Evolutionary conservation across 306 rosid species (phyloP), one percentile per base, ranked within the genome.

Genomic region (Cucumis cinereus): DNA sequence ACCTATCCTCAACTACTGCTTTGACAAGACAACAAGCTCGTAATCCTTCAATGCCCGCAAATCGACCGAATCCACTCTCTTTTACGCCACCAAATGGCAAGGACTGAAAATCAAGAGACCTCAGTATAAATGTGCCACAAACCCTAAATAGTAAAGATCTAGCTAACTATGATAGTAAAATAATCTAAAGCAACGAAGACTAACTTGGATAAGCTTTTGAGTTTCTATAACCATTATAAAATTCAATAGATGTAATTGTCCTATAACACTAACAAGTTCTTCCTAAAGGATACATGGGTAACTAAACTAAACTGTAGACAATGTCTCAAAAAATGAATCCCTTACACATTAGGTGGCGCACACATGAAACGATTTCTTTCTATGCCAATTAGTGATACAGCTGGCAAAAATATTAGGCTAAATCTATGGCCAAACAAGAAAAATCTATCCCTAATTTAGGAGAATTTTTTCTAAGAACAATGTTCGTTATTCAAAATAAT

Each of bases 11-110:
- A 8, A 87, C 96, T 24, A 94, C 97, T 81, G 99, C 81, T 86
- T 92, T 92, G 75, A 90, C 93, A 33, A 92, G 93, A 86, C 99
- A 94, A 81, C 99, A 94, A 14, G 96, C 99, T 62, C 99, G 90
- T 86, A 94, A 76, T 72, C 99, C 99, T 84, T 94, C 97, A 6
- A 83, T 83, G 30, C 99, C 99, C 79, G 88, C 96, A 36, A 94
- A 92, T 82, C 99, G 86, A 75, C 99, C 99, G 83, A 94, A 94
- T 79, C 99, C 98, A 68, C 98, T 92, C 79, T 90, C 86, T 84
- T 94, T 94, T 56, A 92, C 92, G 1, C 97, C 99, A 36, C 99
- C 99, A 81, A 90, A 94, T 60, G 99, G 99, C 74, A 94, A 85
- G 80, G 99, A 92, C 99, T 94, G 88, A 87, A 84, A 84, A 79